These are phyloP conservation scores for Babesia caballi DNA, from an alignment of 169 alveolate genomes.

Conservation along the genomic window DNA sequence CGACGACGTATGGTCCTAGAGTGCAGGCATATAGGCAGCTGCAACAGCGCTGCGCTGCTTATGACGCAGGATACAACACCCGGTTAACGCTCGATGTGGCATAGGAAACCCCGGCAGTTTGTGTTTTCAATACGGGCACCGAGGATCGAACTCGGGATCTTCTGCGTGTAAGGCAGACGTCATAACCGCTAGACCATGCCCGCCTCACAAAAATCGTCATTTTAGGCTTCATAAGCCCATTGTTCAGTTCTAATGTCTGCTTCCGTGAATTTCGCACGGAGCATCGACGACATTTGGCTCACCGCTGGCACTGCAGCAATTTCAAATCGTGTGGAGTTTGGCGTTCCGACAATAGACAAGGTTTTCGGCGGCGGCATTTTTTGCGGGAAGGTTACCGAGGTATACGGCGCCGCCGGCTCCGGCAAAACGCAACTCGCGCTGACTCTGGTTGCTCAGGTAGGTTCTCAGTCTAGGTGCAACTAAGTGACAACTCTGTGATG, in stretches of 20 bases:
- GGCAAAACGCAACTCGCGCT: slow-evolving; percentile 66
- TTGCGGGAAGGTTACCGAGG: slow-evolving; percentile 46
- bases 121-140: slow-evolving; percentile 69
- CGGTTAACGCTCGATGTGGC: neutral
- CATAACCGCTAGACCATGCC: slow-evolving; percentile 88
- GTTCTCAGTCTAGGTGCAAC: too few relatives aligned
- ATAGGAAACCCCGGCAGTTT: neutral
- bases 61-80: neutral
- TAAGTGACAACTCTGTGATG: too few relatives aligned
- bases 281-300: slow-evolving; percentile 47
- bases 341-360: slow-evolving; percentile 33
- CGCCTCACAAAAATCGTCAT: slow-evolving; percentile 46
- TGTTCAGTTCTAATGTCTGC: neutral
- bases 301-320: neutral
- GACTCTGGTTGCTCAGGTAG: slow-evolving; percentile 56
- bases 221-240: neutral
- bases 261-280: neutral
- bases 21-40: neutral
- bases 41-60: neutral
- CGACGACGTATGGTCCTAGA: neutral
- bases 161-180: slow-evolving; percentile 89
- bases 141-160: slow-evolving; percentile 90
- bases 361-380: slow-evolving; percentile 55
- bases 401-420: slow-evolving; percentile 54
- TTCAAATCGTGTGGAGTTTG: slow-evolving; percentile 4